These are phyloP conservation scores for Tetrapisispora pingtungensis DNA, from an alignment of 805 yeast species.

Conservation along the genomic window DNA sequence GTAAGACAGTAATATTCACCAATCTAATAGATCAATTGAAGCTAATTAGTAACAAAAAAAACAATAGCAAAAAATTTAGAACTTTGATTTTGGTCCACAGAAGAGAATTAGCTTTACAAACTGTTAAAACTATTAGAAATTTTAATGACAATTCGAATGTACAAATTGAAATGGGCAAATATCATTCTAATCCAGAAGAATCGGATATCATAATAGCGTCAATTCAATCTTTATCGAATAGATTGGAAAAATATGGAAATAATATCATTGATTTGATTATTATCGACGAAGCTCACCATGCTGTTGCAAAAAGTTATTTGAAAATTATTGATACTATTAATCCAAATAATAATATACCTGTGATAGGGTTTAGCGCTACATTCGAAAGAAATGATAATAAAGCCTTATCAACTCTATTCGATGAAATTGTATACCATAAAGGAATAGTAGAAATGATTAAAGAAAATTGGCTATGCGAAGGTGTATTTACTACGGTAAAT, in stretches of 20 bases:
- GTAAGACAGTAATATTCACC: constrained; percentile 76
- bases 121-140: constrained; percentile 38
- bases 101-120: constrained; percentile 68
- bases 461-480: constrained; percentile 61
- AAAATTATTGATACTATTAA: constrained; percentile 50
- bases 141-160: constrained; percentile 41
- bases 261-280: constrained; percentile 53
- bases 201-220: constrained; percentile 71
- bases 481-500: constrained; percentile 49
- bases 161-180: constrained; percentile 60
- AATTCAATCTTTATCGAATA: constrained; percentile 50
- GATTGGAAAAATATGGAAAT: constrained; percentile 45
- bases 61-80: constrained; percentile 9
- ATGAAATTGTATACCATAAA: constrained; percentile 64
- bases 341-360: constrained; percentile 38
- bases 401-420: constrained; percentile 50
- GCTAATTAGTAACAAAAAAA: background rate
- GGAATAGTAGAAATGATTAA: constrained; percentile 55
- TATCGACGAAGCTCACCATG: constrained; percentile 89
- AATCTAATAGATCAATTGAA: constrained; percentile 37
- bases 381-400: constrained; percentile 64
- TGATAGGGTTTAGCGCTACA: constrained; percentile 86
- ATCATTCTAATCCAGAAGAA: constrained; percentile 20
- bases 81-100: constrained; percentile 68
- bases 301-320: constrained; percentile 61